A percentile compares a stretch with the other conserved stretches of the same genome.
These are phyloP conservation scores for Knufia petricola DNA, from an alignment of 2,329 filamentous ascomycete genomes.

Conservation along the genomic window DNA sequence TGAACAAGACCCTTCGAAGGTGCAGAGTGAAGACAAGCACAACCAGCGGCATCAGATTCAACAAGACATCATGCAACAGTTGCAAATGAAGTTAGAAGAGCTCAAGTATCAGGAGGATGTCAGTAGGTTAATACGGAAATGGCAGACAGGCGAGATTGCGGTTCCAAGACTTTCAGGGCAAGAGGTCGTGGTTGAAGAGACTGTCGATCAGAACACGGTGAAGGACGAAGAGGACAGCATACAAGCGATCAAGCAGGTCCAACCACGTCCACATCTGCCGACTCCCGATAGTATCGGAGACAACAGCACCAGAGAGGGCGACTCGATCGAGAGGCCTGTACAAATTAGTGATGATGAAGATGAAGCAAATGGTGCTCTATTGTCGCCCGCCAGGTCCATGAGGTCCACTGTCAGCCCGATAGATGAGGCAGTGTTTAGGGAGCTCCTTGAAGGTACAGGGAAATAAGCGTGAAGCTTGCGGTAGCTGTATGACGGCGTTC, in stretches of 20 bases:
- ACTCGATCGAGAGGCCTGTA: neutral
- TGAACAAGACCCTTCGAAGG: conserved; percentile 11
- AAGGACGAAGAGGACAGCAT: neutral
- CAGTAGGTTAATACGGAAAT: conserved; percentile 32
- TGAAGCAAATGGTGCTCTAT: neutral
- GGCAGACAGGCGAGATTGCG: conserved; percentile 23
- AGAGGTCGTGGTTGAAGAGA: conserved; percentile 5
- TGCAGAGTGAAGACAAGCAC: conserved; percentile 32
- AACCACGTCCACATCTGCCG: conserved; percentile 1
- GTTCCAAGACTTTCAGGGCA: conserved; percentile 3
- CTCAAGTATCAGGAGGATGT: conserved; percentile 42
- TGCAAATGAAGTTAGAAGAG: conserved; percentile 45
- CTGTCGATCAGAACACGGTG: neutral
- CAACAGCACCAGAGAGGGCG: neutral
- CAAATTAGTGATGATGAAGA: neutral
- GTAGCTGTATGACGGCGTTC: too few relatives aligned
- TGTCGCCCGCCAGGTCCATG: too few relatives aligned
- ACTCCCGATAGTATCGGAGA: conserved; percentile 4
- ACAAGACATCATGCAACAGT: conserved; percentile 36
- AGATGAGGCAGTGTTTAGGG: conserved; percentile 4
- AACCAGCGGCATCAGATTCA: conserved; percentile 30
- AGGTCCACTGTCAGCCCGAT: conserved; percentile 5
- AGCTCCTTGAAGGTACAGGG: neutral
- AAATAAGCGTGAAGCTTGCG: neutral
- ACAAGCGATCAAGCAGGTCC: neutral